Conservation (phyloP, 495 filamentous ascomycete genomes). For the Daldinia vernicosa region DNA sequence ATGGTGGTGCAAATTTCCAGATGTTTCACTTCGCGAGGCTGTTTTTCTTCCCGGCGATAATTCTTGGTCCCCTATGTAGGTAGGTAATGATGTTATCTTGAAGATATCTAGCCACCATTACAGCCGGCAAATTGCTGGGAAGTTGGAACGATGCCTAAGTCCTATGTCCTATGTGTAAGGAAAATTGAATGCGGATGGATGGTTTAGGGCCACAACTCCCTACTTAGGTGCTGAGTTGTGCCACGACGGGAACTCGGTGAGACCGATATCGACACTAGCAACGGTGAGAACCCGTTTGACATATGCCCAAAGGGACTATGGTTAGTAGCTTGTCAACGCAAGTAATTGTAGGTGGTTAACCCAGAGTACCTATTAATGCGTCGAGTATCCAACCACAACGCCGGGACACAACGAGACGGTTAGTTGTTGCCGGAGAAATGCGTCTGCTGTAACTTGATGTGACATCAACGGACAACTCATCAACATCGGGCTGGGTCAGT, state of each 20-base stretch:
- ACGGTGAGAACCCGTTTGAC: constrained; percentile 27
- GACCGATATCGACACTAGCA: constrained; percentile 13
- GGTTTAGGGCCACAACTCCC: not conserved
- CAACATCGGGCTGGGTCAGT: not conserved
- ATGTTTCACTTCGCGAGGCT: constrained; percentile 39
- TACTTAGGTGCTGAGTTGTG: not conserved
- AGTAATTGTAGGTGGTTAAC: constrained; percentile 15
- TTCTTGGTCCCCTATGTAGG: not conserved
- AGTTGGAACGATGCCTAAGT: not conserved
- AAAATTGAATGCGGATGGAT: not conserved
- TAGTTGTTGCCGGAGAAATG: constrained; percentile 5
- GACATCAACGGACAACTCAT: constrained; percentile 15
- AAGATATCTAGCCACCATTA: not conserved
- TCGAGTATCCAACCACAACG: constrained; percentile 8
- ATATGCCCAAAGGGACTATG: constrained; percentile 1
- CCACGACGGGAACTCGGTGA: not conserved
- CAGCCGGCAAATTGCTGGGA: not conserved
- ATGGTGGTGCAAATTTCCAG: constrained; percentile 37
- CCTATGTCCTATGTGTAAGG: not conserved
- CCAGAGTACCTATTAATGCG: not conserved
- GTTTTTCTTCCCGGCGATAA: constrained; percentile 25
- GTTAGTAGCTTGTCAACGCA: not conserved
- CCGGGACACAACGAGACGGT: constrained; percentile 13
- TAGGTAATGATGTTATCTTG: not conserved
- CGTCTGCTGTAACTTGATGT: constrained; percentile 8